These are phyloP conservation scores for Epicoccum sorghinum DNA, from an alignment of 2,329 filamentous ascomycete species.

Conservation along the genomic window DNA sequence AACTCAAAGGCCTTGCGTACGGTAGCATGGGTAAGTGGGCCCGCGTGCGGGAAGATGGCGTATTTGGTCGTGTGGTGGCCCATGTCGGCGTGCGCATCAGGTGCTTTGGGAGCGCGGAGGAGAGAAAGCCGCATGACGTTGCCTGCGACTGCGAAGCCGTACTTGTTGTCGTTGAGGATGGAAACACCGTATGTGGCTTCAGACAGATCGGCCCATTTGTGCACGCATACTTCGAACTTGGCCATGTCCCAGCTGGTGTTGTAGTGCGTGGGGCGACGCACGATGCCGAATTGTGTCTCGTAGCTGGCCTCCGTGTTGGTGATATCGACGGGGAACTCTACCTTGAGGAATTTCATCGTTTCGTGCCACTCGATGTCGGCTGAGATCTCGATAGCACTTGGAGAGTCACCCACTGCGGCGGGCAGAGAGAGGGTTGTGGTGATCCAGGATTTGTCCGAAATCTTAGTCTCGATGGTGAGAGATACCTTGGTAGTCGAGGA, in stretches of 20 bases:
- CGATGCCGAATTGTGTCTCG: constrained; percentile 91
- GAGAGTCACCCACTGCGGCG: constrained; percentile 68
- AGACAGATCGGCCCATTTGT: constrained; percentile 90
- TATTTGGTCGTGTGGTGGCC: constrained; percentile 85
- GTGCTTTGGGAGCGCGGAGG: constrained; percentile 86
- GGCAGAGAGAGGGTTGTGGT: constrained; percentile 83
- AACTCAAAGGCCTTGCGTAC: constrained; percentile 87
- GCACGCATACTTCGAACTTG: constrained; percentile 95
- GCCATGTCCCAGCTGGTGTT: constrained; percentile 99
- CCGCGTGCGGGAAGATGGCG: constrained; percentile 85
- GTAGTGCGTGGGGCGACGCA: constrained; percentile 91
- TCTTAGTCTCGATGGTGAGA: constrained; percentile 81
- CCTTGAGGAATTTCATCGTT: constrained; percentile 97
- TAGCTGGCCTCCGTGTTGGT: constrained; percentile 92
- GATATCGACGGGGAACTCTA: constrained; percentile 94
- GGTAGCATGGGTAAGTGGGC: constrained; percentile 72
- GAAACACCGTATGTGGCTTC: constrained; percentile 90
- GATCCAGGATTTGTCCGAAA: constrained; percentile 85
- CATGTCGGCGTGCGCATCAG: constrained; percentile 94
- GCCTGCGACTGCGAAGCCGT: constrained; percentile 89
- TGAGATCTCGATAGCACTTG: constrained; percentile 76
- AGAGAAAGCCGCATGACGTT: constrained; percentile 89
- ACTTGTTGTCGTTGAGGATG: constrained; percentile 94
- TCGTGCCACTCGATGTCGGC: constrained; percentile 97
- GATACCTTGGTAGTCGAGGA: constrained; percentile 77